These are phyloP conservation scores for Sanghuangporus sanghuang DNA, from an alignment of 1,284 basidiomycete genomes.

Conservation along the genomic window DNA sequence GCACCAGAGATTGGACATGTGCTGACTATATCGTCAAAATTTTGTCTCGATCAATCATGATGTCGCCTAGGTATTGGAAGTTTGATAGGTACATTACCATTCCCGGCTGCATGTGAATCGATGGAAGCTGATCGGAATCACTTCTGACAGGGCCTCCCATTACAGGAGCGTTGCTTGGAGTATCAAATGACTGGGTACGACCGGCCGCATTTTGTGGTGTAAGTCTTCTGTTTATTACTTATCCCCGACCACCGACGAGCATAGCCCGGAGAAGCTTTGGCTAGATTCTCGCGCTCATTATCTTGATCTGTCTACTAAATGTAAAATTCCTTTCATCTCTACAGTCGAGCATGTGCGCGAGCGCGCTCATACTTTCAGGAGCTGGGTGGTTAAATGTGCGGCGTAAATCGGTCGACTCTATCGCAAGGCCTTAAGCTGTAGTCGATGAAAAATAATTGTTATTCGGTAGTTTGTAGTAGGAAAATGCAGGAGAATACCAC, in stretches of 20 bases:
- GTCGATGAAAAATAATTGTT: not conserved
- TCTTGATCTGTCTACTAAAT: not conserved
- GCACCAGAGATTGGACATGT: not conserved
- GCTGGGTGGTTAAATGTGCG: not conserved
- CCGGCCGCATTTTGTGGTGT: slow-evolving; percentile 9
- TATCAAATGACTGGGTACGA: not conserved
- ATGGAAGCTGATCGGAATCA: not conserved
- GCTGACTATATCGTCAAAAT: not conserved
- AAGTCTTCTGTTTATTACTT: not conserved
- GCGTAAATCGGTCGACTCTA: not conserved
- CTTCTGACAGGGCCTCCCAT: slow-evolving; percentile 6
- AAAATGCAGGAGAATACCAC: no score
- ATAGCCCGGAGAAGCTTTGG: not conserved
- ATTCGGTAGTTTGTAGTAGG: no score
- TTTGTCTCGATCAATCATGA: not conserved
- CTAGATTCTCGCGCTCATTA: not conserved
- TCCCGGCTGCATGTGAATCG: not conserved
- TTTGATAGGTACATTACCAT: not conserved
- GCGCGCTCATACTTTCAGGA: not conserved
- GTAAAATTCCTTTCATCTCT: not conserved
- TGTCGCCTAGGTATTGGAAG: not conserved
- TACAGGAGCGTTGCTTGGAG: not conserved
- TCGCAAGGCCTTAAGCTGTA: not conserved
- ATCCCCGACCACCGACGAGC: not conserved
- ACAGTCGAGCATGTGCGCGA: slow-evolving; percentile 1